Base-by-base conservation (phyloP, 106 monocot species). In the Posidonia australis region DNA sequence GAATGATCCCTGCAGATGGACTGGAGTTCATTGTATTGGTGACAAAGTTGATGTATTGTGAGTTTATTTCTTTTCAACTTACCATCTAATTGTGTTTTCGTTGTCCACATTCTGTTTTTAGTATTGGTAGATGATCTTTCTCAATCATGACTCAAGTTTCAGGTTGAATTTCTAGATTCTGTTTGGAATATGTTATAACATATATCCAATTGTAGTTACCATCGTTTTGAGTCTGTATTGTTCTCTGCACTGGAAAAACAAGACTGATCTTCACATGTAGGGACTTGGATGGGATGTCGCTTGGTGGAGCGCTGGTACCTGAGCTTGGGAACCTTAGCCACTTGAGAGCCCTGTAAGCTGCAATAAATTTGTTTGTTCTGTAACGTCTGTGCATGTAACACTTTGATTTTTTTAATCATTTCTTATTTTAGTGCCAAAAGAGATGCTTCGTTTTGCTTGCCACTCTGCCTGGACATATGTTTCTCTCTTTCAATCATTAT, bases 11-110 rank as follows among this genome's bases (percentile, higher is more conserved):
- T 87, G 92, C 73, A 73, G 55, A 31, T 87, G 87, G 92, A 59
- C 57, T 0, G 92, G 91, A 26, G 74, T 91, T 49, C 77, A 46
- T 23, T 91, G 86, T 58, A 17, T 75, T 72, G 81, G 72, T 60
- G 77, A 80, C 65, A 77, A 77, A 73, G 85, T 93, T 17, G 81
- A 83, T 44, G 65, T 53, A n/a, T 44, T 93, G 92, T 93, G 77
- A 88, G 88, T 80, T 70, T 32, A 21, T 51, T 47, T 64, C 30
- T 71, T 67, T 46, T 69, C 19, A 46, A 23, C 9, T 64, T 46
- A 26, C 32, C 23, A 26, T 9, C 13, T 64, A 13, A 16, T 45
- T 23, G 1, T 16, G 23, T 42, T 62, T 44, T 20, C 17, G 36
- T 44, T 44, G 36, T 36, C 36, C 7, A 36, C 36, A 4, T 36